These are phyloP conservation scores for Ustilago trichophora DNA, from an alignment of 1,284 basidiomycete genomes.

Conservation along the genomic window DNA sequence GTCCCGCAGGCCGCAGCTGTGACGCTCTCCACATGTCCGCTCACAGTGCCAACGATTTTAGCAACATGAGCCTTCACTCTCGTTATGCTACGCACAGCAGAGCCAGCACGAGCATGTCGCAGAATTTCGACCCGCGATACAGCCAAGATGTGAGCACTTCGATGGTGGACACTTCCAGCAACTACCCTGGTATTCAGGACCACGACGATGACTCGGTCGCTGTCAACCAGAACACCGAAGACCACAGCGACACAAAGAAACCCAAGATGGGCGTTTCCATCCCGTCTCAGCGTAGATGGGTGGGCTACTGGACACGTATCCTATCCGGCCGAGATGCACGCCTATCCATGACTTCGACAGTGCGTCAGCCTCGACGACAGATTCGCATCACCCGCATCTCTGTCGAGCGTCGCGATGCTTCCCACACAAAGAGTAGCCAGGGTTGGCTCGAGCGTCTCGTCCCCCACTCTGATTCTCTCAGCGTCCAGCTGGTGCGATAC, in stretches of 20 bases:
- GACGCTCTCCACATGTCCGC: slow-evolving; percentile 27
- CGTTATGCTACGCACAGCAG: slow-evolving; percentile 14
- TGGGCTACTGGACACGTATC: slow-evolving; percentile 56
- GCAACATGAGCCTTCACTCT: slow-evolving; percentile 8
- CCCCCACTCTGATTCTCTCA: slow-evolving; percentile 46
- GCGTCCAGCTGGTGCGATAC: slow-evolving; percentile 49
- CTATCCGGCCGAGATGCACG: slow-evolving; percentile 47
- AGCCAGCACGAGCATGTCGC: slow-evolving; percentile 17
- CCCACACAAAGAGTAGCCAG: too few species aligned
- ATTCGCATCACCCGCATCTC: slow-evolving; percentile 49
- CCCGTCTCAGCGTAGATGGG: slow-evolving; percentile 50
- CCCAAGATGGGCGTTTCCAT: slow-evolving; percentile 56
- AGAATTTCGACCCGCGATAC: not conserved
- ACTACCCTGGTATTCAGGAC: not conserved
- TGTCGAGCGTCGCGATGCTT: slow-evolving; percentile 16
- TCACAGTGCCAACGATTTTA: slow-evolving; percentile 12
- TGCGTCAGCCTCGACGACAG: slow-evolving; percentile 29
- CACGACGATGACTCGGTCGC: slow-evolving; percentile 23
- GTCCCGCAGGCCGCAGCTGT: slow-evolving; percentile 36
- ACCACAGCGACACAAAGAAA: slow-evolving; percentile 19
- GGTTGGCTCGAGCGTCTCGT: slow-evolving; percentile 19
- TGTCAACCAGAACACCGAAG: slow-evolving; percentile 40
- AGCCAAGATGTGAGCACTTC: not conserved
- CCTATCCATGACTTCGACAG: slow-evolving; percentile 18
- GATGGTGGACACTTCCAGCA: not conserved